Conservation (phyloP, 768 basidiomycete species). For the Podaxis carcinomalis region DNA sequence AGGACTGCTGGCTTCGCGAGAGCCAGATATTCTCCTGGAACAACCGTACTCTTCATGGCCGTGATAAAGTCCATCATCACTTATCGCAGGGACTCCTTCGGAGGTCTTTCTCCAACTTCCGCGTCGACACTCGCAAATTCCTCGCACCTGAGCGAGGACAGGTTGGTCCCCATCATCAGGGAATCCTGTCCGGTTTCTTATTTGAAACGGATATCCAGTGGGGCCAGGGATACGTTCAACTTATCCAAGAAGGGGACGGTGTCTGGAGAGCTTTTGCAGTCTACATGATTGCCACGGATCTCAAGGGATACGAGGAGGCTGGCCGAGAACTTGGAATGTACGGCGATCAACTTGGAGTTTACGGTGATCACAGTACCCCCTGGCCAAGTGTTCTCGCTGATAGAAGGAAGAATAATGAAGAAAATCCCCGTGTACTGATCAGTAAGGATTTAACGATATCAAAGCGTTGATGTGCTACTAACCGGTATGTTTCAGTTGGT, state of each 20-base stretch:
- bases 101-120: slow-evolving; percentile 4
- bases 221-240: slow-evolving; percentile 6
- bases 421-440: slow-evolving; percentile 1
- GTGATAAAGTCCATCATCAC: not conserved
- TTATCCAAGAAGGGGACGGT: not conserved
- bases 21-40: slow-evolving; percentile 9
- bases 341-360: not conserved
- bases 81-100: not conserved
- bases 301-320: slow-evolving; percentile 4
- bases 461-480: not conserved
- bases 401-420: not conserved
- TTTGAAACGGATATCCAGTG: slow-evolving; percentile 8
- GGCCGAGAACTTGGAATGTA: not conserved
- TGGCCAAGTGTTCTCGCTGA: not conserved
- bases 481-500: not conserved
- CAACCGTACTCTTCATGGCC: slow-evolving; percentile 7
- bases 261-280: slow-evolving; percentile 6
- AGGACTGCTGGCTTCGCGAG: slow-evolving; percentile 8
- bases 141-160: slow-evolving; percentile 1
- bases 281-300: not conserved
- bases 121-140: not conserved
- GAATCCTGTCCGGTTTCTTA: slow-evolving; percentile 1
- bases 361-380: not conserved
- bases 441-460: not conserved
- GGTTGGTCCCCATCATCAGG: not conserved